These are phyloP conservation scores for Achaetomium macrosporum DNA, from an alignment of 2,329 filamentous ascomycete species.

Conservation along the genomic window DNA sequence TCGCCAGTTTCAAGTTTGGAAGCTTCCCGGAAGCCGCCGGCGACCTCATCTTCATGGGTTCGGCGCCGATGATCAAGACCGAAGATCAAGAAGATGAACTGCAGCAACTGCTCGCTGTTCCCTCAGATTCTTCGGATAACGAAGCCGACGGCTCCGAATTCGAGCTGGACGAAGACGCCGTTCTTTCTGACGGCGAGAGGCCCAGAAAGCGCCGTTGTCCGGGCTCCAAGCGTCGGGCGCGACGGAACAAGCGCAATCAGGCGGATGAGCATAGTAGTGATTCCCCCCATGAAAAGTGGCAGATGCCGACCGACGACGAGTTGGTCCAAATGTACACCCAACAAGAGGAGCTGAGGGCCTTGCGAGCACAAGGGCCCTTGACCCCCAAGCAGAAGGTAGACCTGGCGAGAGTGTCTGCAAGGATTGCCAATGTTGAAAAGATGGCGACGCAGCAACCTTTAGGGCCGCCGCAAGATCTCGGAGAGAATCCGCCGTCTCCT, in stretches of 20 bases:
- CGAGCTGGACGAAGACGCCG: not conserved
- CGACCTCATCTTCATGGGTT: no score
- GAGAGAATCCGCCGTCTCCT: no score
- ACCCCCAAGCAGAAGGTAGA: not conserved
- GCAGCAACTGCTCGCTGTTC: no score
- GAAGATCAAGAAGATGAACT: no score
- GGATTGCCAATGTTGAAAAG: not conserved
- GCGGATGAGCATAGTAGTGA: no score
- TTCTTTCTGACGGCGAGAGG: not conserved
- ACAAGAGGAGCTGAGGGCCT: not conserved
- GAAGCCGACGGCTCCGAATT: no score
- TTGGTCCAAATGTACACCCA: not conserved
- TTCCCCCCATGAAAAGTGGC: not conserved
- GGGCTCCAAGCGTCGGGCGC: not conserved
- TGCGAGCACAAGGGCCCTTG: not conserved
- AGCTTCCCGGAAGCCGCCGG: no score
- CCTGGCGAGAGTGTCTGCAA: not conserved
- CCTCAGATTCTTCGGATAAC: no score
- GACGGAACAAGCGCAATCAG: not conserved
- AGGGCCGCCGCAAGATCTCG: no score
- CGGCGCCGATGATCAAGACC: no score
- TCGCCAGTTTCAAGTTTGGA: no score
- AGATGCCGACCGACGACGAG: not conserved
- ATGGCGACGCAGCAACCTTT: not conserved
- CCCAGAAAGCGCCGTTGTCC: not conserved